These are phyloP conservation scores for Plasmodium chabaudi DNA, from an alignment of 169 alveolate genomes.

Conservation along the genomic window DNA sequence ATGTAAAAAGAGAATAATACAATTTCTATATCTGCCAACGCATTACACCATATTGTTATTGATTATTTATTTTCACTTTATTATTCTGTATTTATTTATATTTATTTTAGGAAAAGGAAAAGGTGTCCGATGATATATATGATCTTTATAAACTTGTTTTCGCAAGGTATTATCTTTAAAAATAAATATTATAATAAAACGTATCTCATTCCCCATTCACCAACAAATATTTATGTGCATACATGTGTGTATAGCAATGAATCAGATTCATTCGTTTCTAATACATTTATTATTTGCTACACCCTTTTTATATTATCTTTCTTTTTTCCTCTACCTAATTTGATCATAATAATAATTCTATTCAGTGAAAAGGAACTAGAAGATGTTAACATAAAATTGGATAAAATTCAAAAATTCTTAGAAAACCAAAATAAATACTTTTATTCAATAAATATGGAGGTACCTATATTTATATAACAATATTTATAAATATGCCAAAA, in stretches of 20 bases:
- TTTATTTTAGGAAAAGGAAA: constrained; percentile 43
- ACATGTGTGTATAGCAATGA: no score
- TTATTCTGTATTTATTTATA: not conserved
- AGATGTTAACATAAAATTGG: constrained; percentile 63
- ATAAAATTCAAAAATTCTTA: constrained; percentile 50
- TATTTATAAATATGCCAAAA: not conserved
- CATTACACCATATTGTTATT: not conserved
- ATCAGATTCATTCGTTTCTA: no score
- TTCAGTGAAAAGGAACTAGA: constrained; percentile 63
- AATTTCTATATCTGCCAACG: not conserved
- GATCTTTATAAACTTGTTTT: constrained; percentile 59
- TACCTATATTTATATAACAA: not conserved
- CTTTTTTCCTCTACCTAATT: no score
- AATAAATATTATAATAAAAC: not conserved
- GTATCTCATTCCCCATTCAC: not conserved
- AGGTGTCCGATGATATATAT: constrained; percentile 56
- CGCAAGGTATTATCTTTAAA: constrained; percentile 24
- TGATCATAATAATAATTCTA: not conserved
- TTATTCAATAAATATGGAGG: constrained; percentile 74
- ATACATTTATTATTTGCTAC: not conserved
- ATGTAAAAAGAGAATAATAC: constrained; percentile 10
- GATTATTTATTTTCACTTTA: no score
- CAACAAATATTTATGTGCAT: not conserved
- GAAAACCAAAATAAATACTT: constrained; percentile 73
- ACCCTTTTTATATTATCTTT: not conserved